Evolutionary conservation across 2,329 filamentous ascomycete genomes (phyloP).

Genomic region (Cercospora sp.): DNA sequence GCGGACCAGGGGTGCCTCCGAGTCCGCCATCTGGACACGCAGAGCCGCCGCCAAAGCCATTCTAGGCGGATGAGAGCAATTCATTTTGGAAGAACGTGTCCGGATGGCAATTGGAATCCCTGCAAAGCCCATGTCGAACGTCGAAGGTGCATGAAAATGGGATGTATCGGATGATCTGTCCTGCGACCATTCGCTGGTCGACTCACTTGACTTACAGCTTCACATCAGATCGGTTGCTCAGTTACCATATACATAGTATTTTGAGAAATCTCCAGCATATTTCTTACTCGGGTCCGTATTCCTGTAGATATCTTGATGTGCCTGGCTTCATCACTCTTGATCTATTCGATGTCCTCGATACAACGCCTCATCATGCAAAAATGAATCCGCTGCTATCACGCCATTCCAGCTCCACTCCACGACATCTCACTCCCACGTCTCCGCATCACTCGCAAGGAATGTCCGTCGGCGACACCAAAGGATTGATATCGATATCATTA

Average conservation of each 20-base stretch:
- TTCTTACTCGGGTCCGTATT: not conserved
- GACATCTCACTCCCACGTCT: too few species aligned
- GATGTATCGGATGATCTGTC: too few species aligned
- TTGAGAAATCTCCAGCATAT: not conserved
- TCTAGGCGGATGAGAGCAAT: not conserved
- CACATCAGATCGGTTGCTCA: not conserved
- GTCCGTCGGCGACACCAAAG: slow-evolving; percentile 13
- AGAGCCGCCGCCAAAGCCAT: not conserved
- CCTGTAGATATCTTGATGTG: not conserved
- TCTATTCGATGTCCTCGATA: not conserved
- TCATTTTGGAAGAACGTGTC: not conserved
- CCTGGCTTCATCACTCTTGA: not conserved
- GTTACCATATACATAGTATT: not conserved
- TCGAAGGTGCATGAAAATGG: too few species aligned
- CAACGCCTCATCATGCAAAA: not conserved
- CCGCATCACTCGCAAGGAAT: slow-evolving; percentile 10
- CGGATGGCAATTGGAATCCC: not conserved
- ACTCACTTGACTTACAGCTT: not conserved
- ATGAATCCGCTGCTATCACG: too few species aligned
- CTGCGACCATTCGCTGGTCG: not conserved
- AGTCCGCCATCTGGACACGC: not conserved
- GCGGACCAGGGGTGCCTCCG: not conserved
- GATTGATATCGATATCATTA: slow-evolving; percentile 17
- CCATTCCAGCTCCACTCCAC: too few species aligned
- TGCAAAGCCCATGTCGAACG: not conserved